Conservation (phyloP, 2,329 filamentous ascomycete species). For the Botrytis squamosa region DNA sequence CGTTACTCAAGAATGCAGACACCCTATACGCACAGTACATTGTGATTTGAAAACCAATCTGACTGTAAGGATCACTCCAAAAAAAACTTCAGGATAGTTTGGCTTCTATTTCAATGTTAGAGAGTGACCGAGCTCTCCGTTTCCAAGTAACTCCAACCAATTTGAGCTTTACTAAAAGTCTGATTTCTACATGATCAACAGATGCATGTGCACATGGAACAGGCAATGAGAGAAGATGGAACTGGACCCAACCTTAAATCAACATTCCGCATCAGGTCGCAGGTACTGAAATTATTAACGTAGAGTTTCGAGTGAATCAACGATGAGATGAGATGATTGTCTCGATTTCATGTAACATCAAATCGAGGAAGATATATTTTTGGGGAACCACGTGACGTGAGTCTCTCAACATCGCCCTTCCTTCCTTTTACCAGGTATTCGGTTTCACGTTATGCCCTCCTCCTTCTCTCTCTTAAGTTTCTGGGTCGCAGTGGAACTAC, state of each 20-base stretch:
- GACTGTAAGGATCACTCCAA: background rate
- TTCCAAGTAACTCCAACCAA: background rate
- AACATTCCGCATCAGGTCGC: background rate
- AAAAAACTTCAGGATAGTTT: background rate
- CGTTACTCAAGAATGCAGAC: slow-evolving; percentile 13
- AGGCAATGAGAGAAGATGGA: background rate
- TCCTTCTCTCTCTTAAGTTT: too few relatives aligned
- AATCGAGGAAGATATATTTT: background rate
- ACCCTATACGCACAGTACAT: background rate
- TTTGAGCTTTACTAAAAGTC: background rate
- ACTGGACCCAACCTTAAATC: background rate
- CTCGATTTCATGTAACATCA: background rate
- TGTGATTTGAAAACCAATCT: background rate
- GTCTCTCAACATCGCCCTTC: background rate
- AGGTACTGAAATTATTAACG: background rate
- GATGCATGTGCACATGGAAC: background rate
- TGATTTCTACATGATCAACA: background rate
- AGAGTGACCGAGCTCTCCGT: background rate
- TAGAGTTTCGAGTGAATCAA: background rate
- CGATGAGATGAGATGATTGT: background rate
- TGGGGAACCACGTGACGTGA: background rate
- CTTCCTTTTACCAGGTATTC: background rate
- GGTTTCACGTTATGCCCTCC: background rate
- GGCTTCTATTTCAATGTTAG: background rate
- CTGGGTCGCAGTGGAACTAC: background rate